phyloP scores from a whole-genome alignment of 192 early-diverging fungal species.

The Mortierella alpina region DNA sequence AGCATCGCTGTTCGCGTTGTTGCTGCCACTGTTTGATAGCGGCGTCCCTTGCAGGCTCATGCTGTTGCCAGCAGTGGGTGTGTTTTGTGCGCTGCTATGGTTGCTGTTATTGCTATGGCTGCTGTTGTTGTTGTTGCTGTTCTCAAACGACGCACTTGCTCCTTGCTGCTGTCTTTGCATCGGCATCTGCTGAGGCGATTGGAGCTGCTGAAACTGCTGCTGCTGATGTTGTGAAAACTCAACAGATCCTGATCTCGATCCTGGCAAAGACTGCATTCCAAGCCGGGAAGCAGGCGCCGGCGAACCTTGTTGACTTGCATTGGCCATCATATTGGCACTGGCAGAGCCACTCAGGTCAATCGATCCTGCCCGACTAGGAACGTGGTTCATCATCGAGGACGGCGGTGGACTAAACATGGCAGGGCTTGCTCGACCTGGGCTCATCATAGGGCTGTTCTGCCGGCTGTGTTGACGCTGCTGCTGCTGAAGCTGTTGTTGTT shows the following conservation, averaged over 20 bases:
- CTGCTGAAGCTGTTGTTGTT: constrained; percentile 22
- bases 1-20: neutral
- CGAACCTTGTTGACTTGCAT: constrained; percentile 22
- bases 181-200: constrained; percentile 9
- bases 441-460: constrained; percentile 46
- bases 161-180: constrained; percentile 8
- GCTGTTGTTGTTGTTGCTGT: neutral
- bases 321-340: constrained; percentile 4
- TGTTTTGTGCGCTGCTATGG: constrained; percentile 12
- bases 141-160: neutral
- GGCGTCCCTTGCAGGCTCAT: neutral
- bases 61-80: constrained; percentile 8
- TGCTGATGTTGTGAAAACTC: constrained; percentile 36
- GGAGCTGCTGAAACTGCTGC: constrained; percentile 3
- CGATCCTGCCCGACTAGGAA: constrained; percentile 34
- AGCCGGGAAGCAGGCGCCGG: constrained; percentile 12
- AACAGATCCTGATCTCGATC: constrained; percentile 30
- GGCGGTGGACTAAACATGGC: constrained; percentile 45
- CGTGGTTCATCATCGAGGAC: constrained; percentile 7
- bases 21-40: neutral
- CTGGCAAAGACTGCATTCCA: constrained; percentile 17
- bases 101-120: constrained; percentile 13
- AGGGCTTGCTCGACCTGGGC: constrained; percentile 33
- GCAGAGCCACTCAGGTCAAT: constrained; percentile 15
- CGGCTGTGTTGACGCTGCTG: constrained; percentile 30